A percentile compares a stretch with the other conserved stretches of the same genome.
Evolutionary conservation across 1,284 basidiomycete species (phyloP).

Genomic region (Papiliotrema laurentii): DNA sequence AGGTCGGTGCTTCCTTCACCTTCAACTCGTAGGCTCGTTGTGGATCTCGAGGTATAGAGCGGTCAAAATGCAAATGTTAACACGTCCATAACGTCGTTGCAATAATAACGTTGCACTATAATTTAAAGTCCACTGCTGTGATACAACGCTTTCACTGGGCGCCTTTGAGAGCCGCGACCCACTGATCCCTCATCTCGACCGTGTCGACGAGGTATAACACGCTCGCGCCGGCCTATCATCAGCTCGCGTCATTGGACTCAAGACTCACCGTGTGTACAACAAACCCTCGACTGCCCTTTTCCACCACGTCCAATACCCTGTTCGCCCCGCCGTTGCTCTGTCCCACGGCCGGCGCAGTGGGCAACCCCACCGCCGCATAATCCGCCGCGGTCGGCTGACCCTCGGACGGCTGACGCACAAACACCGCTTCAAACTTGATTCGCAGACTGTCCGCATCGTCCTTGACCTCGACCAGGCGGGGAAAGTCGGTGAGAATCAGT

Average conservation of each 20-base stretch:
- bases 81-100: too few relatives aligned
- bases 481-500: conserved; percentile 53
- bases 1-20: conserved; percentile 55
- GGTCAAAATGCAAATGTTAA: too few relatives aligned
- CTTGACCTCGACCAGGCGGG: conserved; percentile 53
- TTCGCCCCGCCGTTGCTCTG: conserved; percentile 10
- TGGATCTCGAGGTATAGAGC: too few relatives aligned
- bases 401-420: conserved; percentile 1
- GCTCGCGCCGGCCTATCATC: conserved; percentile 15
- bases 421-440: conserved; percentile 18
- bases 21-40: conserved; percentile 52
- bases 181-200: conserved; percentile 30
- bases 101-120: too few relatives aligned
- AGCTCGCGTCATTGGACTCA: neutral
- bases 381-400: neutral
- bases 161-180: conserved; percentile 31
- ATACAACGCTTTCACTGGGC: conserved; percentile 6
- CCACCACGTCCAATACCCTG: conserved; percentile 32
- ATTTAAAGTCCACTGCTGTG: too few relatives aligned
- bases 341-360: too few relatives aligned
- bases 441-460: conserved; percentile 33
- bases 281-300: conserved; percentile 40
- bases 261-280: conserved; percentile 40
- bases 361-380: neutral
- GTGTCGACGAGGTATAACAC: conserved; percentile 29